Evolutionary conservation across 2,329 filamentous ascomycete genomes (phyloP).

Genomic region (Diplocarpon mali): DNA sequence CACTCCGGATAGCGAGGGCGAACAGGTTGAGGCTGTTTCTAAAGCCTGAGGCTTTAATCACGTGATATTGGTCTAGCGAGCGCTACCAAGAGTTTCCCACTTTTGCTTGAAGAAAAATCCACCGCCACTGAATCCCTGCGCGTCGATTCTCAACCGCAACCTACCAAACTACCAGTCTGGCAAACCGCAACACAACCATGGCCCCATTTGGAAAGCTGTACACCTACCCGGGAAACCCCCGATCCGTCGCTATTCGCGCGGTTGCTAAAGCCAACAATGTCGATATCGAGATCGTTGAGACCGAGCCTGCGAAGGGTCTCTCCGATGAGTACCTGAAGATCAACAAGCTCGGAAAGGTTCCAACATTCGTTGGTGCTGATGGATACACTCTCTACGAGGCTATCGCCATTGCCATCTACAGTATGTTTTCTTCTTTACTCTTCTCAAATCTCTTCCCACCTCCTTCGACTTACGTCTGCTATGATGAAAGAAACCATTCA

Average conservation of each 20-base stretch:
- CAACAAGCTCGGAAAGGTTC: constrained; percentile 84
- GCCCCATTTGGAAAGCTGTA: constrained; percentile 99
- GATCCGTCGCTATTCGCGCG: constrained; percentile 77
- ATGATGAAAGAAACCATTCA: constrained; percentile 51
- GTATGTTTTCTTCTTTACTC: constrained; percentile 49
- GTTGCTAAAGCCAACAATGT: constrained; percentile 97
- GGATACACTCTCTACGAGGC: constrained; percentile 80
- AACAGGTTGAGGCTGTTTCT: no score
- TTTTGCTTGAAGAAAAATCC: no score
- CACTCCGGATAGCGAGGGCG: no score
- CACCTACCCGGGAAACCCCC: constrained; percentile 73
- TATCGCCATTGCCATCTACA: constrained; percentile 94
- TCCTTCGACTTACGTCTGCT: constrained; percentile 12
- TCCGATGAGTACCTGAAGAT: constrained; percentile 70
- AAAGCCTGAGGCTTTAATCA: not conserved
- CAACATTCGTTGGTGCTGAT: constrained; percentile 85
- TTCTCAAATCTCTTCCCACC: not conserved
- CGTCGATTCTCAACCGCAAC: not conserved
- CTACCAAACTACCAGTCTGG: constrained; percentile 8
- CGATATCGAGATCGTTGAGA: constrained; percentile 75
- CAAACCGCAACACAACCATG: constrained; percentile 34
- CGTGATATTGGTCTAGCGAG: not conserved
- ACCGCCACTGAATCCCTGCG: no score
- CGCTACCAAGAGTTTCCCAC: no score
- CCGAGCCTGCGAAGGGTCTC: constrained; percentile 51